Evolutionary conservation across 495 filamentous ascomycete species (phyloP).

Genomic region (Penicillium desertorum): DNA sequence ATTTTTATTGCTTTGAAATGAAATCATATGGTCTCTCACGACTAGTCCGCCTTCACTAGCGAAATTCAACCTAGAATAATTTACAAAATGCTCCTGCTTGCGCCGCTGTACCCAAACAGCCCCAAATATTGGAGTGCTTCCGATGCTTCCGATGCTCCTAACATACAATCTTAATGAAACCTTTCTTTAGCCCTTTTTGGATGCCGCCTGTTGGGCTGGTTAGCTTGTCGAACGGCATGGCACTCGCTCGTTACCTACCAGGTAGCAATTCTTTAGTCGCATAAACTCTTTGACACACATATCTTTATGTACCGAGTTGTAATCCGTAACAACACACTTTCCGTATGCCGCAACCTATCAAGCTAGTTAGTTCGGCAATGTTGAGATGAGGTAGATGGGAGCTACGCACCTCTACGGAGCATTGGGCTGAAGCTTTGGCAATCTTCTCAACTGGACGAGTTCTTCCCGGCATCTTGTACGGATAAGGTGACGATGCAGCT

Average conservation of each 20-base stretch:
- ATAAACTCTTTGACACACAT: slow-evolving; percentile 87
- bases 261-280: slow-evolving; percentile 80
- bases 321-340: slow-evolving; percentile 88
- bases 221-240: background rate
- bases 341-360: slow-evolving; percentile 79
- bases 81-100: slow-evolving; percentile 5
- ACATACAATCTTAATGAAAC: background rate
- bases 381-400: slow-evolving; percentile 3
- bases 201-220: slow-evolving; percentile 33
- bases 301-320: slow-evolving; percentile 86
- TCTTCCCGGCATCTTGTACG: slow-evolving; percentile 34
- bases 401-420: slow-evolving; percentile 69
- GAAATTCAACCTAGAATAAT: background rate
- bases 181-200: slow-evolving; percentile 36
- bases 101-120: slow-evolving; percentile 7
- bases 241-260: slow-evolving; percentile 54
- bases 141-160: background rate
- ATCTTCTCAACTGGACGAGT: slow-evolving; percentile 84
- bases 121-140: background rate
- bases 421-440: slow-evolving; percentile 78
- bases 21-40: slow-evolving; percentile 8
- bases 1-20: slow-evolving; percentile 13
- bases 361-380: slow-evolving; percentile 14
- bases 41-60: background rate
- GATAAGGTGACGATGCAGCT: slow-evolving; percentile 6